Percentiles rank a stretch among this genome's conserved stretches.
Evolutionary conservation across 116 monocot genomes (phyloP).

Genomic region (Iris pallida): DNA sequence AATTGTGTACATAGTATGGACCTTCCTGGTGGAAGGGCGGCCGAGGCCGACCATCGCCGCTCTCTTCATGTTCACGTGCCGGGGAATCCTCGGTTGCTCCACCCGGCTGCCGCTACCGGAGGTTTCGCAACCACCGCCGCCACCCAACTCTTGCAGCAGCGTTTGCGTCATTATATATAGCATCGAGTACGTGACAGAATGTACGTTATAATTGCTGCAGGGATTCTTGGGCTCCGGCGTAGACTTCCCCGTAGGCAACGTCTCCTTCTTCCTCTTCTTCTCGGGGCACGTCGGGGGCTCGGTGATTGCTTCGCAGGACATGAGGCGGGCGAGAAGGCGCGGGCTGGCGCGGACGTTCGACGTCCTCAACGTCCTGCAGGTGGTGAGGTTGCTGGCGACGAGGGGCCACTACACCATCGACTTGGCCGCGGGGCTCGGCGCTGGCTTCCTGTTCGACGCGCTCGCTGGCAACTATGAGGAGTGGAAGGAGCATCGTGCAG

Average conservation of each 20-base stretch:
- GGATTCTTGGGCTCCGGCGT: slow-evolving; percentile 75
- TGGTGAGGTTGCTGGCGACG: slow-evolving; percentile 62
- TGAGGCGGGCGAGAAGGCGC: slow-evolving; percentile 54
- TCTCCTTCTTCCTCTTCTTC: slow-evolving; percentile 98
- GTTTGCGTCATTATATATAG: no score
- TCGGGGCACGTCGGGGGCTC: slow-evolving; percentile 89
- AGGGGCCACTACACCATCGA: slow-evolving; percentile 97
- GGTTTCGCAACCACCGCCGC: slow-evolving; percentile 16
- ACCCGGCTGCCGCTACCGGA: slow-evolving; percentile 86
- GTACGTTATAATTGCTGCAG: slow-evolving; percentile 25
- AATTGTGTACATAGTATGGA: slow-evolving; percentile 61
- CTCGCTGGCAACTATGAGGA: slow-evolving; percentile 56
- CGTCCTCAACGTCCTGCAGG: slow-evolving; percentile 61
- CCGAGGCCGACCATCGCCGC: slow-evolving; percentile 62
- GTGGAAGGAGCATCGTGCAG: not conserved
- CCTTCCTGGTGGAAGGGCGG: slow-evolving; percentile 57
- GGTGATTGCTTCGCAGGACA: slow-evolving; percentile 82
- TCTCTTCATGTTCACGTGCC: slow-evolving; percentile 86
- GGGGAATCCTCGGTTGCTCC: slow-evolving; percentile 78
- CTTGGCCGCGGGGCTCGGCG: slow-evolving; percentile 67
- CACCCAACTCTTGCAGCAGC: no score
- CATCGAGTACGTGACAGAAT: no score
- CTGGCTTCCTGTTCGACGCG: slow-evolving; percentile 70
- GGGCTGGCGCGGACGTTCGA: slow-evolving; percentile 58
- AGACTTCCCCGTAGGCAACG: slow-evolving; percentile 94